Evolutionary conservation across 495 filamentous ascomycete genomes (phyloP).

Genomic region (Collariella sp.): DNA sequence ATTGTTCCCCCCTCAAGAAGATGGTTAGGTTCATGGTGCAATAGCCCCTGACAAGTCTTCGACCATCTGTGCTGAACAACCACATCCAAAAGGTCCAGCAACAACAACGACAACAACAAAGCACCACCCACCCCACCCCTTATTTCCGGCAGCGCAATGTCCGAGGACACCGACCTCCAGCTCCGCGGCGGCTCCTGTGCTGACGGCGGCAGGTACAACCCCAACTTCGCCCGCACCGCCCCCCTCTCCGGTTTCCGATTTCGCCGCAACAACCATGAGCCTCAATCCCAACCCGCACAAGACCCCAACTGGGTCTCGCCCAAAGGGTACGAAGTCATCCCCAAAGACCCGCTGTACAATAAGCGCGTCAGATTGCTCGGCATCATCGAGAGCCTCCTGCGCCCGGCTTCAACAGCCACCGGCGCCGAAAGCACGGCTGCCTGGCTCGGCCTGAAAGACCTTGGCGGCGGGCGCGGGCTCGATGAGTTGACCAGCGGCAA

Average conservation of each 20-base stretch:
- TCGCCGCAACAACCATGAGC: background rate
- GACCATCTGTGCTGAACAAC: background rate
- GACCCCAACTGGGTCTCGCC: background rate
- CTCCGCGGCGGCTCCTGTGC: background rate
- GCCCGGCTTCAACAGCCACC: background rate
- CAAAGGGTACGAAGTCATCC: background rate
- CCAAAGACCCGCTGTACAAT: background rate
- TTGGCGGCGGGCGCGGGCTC: background rate
- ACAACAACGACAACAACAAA: background rate
- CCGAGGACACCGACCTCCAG: background rate
- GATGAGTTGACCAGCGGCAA: background rate
- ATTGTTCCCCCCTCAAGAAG: background rate
- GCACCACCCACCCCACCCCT: background rate
- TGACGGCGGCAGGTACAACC: background rate
- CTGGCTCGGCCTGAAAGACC: background rate
- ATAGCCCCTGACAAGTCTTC: background rate
- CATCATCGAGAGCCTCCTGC: constrained; percentile 8
- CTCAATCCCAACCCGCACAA: background rate
- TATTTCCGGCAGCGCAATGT: background rate
- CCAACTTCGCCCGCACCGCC: background rate
- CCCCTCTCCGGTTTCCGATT: background rate
- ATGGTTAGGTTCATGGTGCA: background rate
- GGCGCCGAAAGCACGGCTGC: background rate
- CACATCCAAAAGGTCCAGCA: background rate
- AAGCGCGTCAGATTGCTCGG: background rate